phyloP scores from a whole-genome alignment of 2,329 filamentous ascomycete genomes.

The Diplodia intermedia region DNA sequence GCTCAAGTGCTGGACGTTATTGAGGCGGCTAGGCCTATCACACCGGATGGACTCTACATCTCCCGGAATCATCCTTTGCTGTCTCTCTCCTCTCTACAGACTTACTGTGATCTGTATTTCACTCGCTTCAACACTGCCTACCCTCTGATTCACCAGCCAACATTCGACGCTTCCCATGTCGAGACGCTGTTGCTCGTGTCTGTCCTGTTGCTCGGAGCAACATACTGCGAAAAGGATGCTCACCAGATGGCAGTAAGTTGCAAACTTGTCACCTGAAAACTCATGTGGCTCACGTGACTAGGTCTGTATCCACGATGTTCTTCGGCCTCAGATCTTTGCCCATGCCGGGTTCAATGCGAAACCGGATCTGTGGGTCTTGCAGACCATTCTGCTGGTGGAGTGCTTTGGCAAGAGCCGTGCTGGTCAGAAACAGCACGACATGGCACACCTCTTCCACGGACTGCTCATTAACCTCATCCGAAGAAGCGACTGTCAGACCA shows the following conservation, averaged over 20 bases:
- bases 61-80: slow-evolving; percentile 60
- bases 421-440: slow-evolving; percentile 68
- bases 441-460: slow-evolving; percentile 66
- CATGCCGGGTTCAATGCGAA: slow-evolving; percentile 63
- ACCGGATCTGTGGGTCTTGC: slow-evolving; percentile 67
- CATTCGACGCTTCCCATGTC: slow-evolving; percentile 59
- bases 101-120: slow-evolving; percentile 67
- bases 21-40: slow-evolving; percentile 56
- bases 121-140: slow-evolving; percentile 66
- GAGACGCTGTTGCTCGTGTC: slow-evolving; percentile 63
- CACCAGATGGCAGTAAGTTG: slow-evolving; percentile 62
- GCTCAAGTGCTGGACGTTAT: slow-evolving; percentile 59
- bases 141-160: slow-evolving; percentile 65
- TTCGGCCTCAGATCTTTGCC: slow-evolving; percentile 66
- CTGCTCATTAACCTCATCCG: slow-evolving; percentile 63
- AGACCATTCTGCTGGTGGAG: slow-evolving; percentile 67
- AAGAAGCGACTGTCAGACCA: slow-evolving; percentile 59
- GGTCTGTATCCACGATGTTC: slow-evolving; percentile 66
- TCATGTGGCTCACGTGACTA: slow-evolving; percentile 34
- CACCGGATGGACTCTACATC: slow-evolving; percentile 57
- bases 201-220: slow-evolving; percentile 66
- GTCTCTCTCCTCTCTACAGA: slow-evolving; percentile 59
- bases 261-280: neutral
- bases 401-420: slow-evolving; percentile 70
- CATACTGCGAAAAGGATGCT: slow-evolving; percentile 64